Base-by-base conservation (phyloP, 2,329 filamentous ascomycete species). In the Ramularia collo-cygni region DNA sequence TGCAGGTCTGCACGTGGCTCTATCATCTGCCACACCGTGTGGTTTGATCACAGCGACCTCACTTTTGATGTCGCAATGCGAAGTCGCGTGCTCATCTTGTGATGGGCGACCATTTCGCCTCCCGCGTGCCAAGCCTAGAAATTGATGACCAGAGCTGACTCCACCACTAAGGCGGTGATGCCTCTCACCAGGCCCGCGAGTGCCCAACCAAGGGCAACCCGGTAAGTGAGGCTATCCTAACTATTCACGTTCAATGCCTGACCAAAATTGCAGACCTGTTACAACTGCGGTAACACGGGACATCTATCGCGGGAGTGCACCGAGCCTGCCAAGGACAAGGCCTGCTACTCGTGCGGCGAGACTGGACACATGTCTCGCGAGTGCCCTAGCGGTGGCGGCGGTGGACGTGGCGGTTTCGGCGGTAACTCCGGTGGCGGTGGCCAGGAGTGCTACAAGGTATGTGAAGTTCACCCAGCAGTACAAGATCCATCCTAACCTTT, bases 301-400 rank as follows among this genome's bases (percentile, higher is more conserved):
- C 68, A 71, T 53, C 54, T 70, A 45, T 65, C 84, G 77, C 86
- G 89, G 66, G 90, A 96, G 64, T 96, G 92, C 76, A 81, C 83
- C 50, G 80, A 87, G 65, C 83, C 87, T 47, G 79, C 85, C 59
- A 94, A 94, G 75, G 87, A 95, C 69, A 88, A 78, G 64, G 52
- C 55, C 40, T 71, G 68, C 66, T 70, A 61, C 79, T 57, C 82
- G 59, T 88, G 83, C 72, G 85, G 85, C 62, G 78, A 85, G 66
- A 69, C 80, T 54, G 90, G 88, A 48, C 90, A 96, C 75, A 85
- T 95, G 65, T 92, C 85, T 57, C 88, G 90, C 57, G 89, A 95
- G 61, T 89, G 84, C 72, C 69, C 67, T 46, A 68, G 42, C 58
- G 79, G 46, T 69, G 62, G 61, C 32, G 51, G 53, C 38, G 53